Conservation (phyloP, 208 protist species). For the Trypanosoma mega region DNA sequence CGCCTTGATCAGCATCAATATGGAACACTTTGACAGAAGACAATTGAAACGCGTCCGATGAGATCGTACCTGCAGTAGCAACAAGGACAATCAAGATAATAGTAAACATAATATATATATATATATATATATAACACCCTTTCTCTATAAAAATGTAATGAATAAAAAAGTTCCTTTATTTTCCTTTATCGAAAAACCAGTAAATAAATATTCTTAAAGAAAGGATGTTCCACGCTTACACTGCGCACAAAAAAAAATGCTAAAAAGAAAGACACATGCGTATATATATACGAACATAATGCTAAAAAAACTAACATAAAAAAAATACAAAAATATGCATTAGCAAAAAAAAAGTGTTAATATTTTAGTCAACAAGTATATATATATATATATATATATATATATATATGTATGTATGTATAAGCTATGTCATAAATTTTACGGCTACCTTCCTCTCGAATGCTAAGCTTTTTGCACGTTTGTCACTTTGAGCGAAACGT, state of each 20-base stretch:
- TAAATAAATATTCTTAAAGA: conserved; percentile 31
- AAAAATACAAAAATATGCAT: conserved; percentile 8
- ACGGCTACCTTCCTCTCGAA: not conserved
- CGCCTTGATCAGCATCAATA: not conserved
- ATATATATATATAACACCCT: conserved; percentile 8
- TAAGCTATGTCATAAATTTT: not conserved
- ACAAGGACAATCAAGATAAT: conserved; percentile 21
- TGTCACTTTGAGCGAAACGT: conserved; percentile 80
- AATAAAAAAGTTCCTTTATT: not conserved
- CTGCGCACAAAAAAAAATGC: conserved; percentile 17
- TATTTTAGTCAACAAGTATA: not conserved
- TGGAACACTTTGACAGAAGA: conserved; percentile 13
- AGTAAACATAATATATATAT: conserved; percentile 20
- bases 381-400: conserved; percentile 5
- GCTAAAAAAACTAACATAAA: not conserved
- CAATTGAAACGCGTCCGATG: conserved; percentile 26
- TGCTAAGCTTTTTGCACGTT: conserved; percentile 65
- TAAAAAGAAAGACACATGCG: conserved; percentile 15
- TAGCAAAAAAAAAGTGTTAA: too few species aligned
- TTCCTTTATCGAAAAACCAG: not conserved
- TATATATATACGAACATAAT: conserved; percentile 9
- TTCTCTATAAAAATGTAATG: conserved; percentile 1
- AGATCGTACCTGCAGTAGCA: not conserved
- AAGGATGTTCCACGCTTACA: conserved; percentile 11
- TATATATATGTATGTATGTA: not conserved